Evolutionary conservation across 1,284 basidiomycete species (phyloP).

Genomic region (Sutorius eximius): DNA sequence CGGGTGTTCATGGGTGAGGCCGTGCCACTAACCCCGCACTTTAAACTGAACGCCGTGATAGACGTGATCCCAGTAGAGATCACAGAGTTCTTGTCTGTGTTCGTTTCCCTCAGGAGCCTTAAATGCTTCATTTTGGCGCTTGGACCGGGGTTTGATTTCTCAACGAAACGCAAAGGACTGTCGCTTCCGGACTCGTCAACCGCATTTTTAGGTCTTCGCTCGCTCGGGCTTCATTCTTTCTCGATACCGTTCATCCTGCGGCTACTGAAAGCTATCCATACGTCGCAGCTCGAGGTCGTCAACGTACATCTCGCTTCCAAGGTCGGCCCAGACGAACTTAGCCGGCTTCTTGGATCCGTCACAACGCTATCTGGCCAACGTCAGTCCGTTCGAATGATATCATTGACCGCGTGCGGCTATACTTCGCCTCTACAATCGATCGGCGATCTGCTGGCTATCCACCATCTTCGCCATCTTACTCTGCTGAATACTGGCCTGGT

Average conservation of each 20-base stretch:
- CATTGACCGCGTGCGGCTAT: slow-evolving; percentile 15
- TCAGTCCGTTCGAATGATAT: slow-evolving; percentile 15
- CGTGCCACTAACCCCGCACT: background rate
- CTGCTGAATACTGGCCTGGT: slow-evolving; percentile 17
- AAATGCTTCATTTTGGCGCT: slow-evolving; percentile 22
- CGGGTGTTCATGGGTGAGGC: slow-evolving; percentile 23
- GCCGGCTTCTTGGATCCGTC: slow-evolving; percentile 10
- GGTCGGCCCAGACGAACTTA: slow-evolving; percentile 12
- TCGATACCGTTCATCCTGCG: slow-evolving; percentile 18
- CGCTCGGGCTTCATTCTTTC: slow-evolving; percentile 22
- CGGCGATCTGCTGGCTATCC: slow-evolving; percentile 9
- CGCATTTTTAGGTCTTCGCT: slow-evolving; percentile 16
- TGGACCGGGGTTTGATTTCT: slow-evolving; percentile 9
- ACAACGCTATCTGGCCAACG: slow-evolving; percentile 12
- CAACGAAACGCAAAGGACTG: slow-evolving; percentile 7
- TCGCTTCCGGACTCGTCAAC: slow-evolving; percentile 2
- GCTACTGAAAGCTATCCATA: slow-evolving; percentile 12
- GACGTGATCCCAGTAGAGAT: slow-evolving; percentile 18
- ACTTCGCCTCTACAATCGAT: slow-evolving; percentile 18
- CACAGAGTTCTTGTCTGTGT: slow-evolving; percentile 19
- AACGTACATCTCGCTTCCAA: slow-evolving; percentile 24
- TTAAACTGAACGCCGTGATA: slow-evolving; percentile 3
- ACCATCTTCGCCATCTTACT: slow-evolving; percentile 18
- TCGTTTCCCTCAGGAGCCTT: slow-evolving; percentile 17
- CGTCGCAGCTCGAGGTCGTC: slow-evolving; percentile 16